Conservation (phyloP, 768 basidiomycete genomes). For the Lanmaoa rubissima region DNA sequence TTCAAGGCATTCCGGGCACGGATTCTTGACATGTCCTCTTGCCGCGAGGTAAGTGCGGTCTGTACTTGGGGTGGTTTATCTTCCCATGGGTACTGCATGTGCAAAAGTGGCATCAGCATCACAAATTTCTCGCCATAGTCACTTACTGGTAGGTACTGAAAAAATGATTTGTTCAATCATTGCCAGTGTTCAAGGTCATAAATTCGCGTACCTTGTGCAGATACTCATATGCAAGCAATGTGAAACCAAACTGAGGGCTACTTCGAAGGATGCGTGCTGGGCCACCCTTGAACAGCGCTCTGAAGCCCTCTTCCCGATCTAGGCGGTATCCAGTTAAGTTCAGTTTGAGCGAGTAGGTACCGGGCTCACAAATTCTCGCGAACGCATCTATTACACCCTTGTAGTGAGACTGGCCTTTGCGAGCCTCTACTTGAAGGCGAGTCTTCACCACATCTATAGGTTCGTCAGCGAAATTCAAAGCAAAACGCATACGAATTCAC, state of each 20-base stretch:
- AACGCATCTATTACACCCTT: conserved; percentile 89
- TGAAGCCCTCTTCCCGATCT: conserved; percentile 89
- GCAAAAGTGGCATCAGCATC: conserved; percentile 4
- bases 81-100: conserved; percentile 75
- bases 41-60: conserved; percentile 66
- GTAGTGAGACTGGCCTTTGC: conserved; percentile 88
- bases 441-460: conserved; percentile 93
- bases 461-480: conserved; percentile 16
- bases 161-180: not conserved
- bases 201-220: conserved; percentile 54
- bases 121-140: not conserved
- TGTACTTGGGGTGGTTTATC: conserved; percentile 64
- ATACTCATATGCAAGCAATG: conserved; percentile 77
- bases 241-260: conserved; percentile 95
- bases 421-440: conserved; percentile 88
- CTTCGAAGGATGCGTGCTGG: conserved; percentile 83
- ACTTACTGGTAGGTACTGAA: conserved; percentile 35
- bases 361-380: conserved; percentile 75
- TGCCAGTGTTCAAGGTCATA: not conserved
- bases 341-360: conserved; percentile 3
- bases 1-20: conserved; percentile 95
- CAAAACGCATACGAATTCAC: conserved; percentile 38
- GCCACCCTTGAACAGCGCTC: conserved; percentile 90
- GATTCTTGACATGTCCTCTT: conserved; percentile 83
- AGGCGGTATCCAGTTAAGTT: conserved; percentile 2